phyloP scores from a whole-genome alignment of 2,329 filamentous ascomycete species.

The Fusarium udum region DNA sequence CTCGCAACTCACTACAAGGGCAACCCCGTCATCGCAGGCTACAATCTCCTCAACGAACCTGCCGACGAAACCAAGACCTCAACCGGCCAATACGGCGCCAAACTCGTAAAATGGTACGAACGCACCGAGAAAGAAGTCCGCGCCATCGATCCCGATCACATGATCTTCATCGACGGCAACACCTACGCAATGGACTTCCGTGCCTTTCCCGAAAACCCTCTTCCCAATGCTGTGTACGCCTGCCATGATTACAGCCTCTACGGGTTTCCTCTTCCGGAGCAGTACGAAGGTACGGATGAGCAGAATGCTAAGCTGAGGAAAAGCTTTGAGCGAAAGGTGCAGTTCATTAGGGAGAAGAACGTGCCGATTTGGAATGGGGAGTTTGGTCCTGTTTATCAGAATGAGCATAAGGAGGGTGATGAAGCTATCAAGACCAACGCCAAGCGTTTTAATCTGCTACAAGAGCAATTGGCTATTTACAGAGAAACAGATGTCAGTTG shows the following conservation, averaged over 20 bases:
- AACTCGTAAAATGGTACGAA: constrained; percentile 53
- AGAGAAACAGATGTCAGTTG: constrained; percentile 54
- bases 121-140: constrained; percentile 52
- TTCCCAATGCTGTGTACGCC: constrained; percentile 61
- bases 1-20: constrained; percentile 54
- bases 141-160: constrained; percentile 56
- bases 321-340: constrained; percentile 54
- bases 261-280: constrained; percentile 57
- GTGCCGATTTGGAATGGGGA: constrained; percentile 61
- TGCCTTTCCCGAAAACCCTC: constrained; percentile 51
- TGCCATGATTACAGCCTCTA: constrained; percentile 63
- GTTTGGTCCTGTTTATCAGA: constrained; percentile 61
- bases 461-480: constrained; percentile 54
- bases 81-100: constrained; percentile 36
- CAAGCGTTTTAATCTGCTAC: constrained; percentile 53
- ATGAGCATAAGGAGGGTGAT: constrained; percentile 46
- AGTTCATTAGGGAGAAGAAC: constrained; percentile 53
- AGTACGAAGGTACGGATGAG: constrained; percentile 52
- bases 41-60: constrained; percentile 51
- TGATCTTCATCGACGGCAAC: constrained; percentile 62
- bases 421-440: constrained; percentile 51
- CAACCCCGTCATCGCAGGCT: constrained; percentile 54
- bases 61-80: constrained; percentile 43
- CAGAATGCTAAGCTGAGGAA: constrained; percentile 54
- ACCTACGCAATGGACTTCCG: constrained; percentile 64